These are phyloP conservation scores for Eleusine indica DNA, from an alignment of 176 grass and related monocot species.

Conservation along the genomic window DNA sequence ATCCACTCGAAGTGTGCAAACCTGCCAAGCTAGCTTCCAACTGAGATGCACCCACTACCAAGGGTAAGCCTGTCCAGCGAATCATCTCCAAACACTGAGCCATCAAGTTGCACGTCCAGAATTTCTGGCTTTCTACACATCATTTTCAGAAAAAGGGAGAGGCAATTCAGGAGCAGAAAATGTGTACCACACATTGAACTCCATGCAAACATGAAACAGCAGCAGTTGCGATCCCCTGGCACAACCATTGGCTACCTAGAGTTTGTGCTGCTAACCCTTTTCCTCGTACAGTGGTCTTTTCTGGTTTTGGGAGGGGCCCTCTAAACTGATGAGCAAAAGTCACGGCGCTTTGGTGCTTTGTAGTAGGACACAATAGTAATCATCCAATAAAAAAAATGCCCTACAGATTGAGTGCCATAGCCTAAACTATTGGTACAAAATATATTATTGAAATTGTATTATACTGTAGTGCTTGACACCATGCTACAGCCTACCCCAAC, in stretches of 20 bases:
- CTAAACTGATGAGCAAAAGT: constrained; percentile 18
- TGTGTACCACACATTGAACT: neutral
- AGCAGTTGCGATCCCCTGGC: constrained; percentile 13
- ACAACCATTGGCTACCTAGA: constrained; percentile 34
- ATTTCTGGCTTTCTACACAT: constrained; percentile 25
- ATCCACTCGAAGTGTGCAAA: constrained; percentile 42
- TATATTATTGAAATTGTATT: neutral
- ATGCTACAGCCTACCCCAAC: neutral
- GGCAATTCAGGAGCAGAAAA: constrained; percentile 13
- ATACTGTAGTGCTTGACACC: neutral
- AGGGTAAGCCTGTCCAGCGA: constrained; percentile 7
- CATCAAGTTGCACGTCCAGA: constrained; percentile 34
- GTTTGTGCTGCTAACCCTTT: neutral
- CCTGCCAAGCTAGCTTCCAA: constrained; percentile 20
- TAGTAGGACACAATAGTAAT: neutral
- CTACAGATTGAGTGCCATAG: neutral
- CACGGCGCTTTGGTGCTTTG: neutral
- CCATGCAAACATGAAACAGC: constrained; percentile 24
- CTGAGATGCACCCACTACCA: constrained; percentile 25
- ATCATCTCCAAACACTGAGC: constrained; percentile 46
- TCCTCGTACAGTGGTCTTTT: neutral
- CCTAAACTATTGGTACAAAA: neutral
- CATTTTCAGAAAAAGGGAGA: constrained; percentile 33
- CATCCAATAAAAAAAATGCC: neutral
- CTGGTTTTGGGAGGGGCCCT: constrained; percentile 11